Conservation (phyloP, 176 grass and related monocot genomes). For the Tuctoria greenei region DNA sequence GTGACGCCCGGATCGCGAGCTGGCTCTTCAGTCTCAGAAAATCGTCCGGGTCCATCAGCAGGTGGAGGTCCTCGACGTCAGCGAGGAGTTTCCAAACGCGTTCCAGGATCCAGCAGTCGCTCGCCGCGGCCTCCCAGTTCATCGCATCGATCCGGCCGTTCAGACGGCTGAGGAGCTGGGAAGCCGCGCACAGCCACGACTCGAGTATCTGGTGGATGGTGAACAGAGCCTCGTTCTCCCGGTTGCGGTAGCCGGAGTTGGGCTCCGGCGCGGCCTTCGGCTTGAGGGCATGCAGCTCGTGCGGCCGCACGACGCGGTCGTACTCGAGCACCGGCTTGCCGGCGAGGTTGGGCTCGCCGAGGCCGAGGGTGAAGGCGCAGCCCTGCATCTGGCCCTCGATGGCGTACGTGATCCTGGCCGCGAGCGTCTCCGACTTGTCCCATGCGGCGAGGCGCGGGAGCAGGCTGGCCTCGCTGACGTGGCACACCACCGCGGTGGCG, state of each 20-base stretch:
- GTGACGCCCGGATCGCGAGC: slow-evolving; percentile 55
- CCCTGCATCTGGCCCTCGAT: slow-evolving; percentile 83
- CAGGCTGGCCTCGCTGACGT: slow-evolving; percentile 72
- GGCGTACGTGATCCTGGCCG: slow-evolving; percentile 62
- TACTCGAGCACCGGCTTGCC: slow-evolving; percentile 84
- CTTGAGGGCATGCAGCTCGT: slow-evolving; percentile 78
- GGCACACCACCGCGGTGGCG: slow-evolving; percentile 57
- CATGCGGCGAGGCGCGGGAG: slow-evolving; percentile 84
- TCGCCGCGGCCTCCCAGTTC: slow-evolving; percentile 66
- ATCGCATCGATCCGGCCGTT: slow-evolving; percentile 51
- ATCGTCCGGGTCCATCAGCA: slow-evolving; percentile 90
- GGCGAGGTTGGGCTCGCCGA: slow-evolving; percentile 93
- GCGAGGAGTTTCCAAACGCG: slow-evolving; percentile 81
- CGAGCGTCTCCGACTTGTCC: slow-evolving; percentile 71
- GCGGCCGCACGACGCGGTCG: slow-evolving; percentile 74
- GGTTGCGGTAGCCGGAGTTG: slow-evolving; percentile 43
- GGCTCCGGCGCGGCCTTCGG: slow-evolving; percentile 43
- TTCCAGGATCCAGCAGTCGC: slow-evolving; percentile 82
- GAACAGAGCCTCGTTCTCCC: slow-evolving; percentile 64
- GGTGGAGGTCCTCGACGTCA: slow-evolving; percentile 86
- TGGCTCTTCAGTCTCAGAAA: slow-evolving; percentile 90
- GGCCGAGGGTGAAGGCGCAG: slow-evolving; percentile 77
- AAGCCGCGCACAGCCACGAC: slow-evolving; percentile 67
- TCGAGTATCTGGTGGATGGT: slow-evolving; percentile 85
- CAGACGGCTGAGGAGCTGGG: slow-evolving; percentile 58